Evolutionary conservation across 2,329 filamentous ascomycete genomes (phyloP).

Genomic region (Fusarium devonianum): DNA sequence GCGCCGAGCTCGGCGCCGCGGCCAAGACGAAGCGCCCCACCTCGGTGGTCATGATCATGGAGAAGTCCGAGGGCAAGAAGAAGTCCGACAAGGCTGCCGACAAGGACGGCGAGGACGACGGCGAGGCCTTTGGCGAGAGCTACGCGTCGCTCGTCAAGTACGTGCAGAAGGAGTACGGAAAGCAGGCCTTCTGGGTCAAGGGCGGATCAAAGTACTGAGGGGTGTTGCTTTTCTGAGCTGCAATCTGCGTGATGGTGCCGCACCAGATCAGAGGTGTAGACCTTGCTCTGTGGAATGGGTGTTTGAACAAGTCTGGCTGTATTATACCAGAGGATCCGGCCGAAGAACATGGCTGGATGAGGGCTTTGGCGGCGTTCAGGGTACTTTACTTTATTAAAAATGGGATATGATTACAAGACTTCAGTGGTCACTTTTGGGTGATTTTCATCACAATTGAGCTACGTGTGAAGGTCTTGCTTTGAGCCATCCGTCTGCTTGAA

Average conservation of each 20-base stretch:
- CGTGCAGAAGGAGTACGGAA: constrained; percentile 69
- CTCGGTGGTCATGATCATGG: constrained; percentile 89
- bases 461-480: no score
- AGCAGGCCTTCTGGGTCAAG: constrained; percentile 61
- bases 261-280: constrained; percentile 1
- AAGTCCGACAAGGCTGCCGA: constrained; percentile 53
- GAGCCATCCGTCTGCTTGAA: no score
- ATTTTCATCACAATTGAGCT: no score
- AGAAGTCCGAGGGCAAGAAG: constrained; percentile 59
- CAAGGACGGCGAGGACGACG: constrained; percentile 57
- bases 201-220: constrained; percentile 43
- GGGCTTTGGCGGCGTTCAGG: constrained; percentile 50
- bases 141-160: constrained; percentile 72
- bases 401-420: constrained; percentile 38
- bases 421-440: neutral
- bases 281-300: constrained; percentile 16
- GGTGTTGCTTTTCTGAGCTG: neutral
- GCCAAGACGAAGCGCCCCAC: constrained; percentile 96
- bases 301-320: constrained; percentile 46
- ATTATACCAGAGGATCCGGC: constrained; percentile 47
- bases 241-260: constrained; percentile 4
- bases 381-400: constrained; percentile 45
- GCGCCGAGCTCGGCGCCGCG: constrained; percentile 86
- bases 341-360: constrained; percentile 42
- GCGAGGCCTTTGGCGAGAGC: constrained; percentile 67